Base-by-base conservation (phyloP, 768 basidiomycete species). In the Lenzites betulinus region DNA sequence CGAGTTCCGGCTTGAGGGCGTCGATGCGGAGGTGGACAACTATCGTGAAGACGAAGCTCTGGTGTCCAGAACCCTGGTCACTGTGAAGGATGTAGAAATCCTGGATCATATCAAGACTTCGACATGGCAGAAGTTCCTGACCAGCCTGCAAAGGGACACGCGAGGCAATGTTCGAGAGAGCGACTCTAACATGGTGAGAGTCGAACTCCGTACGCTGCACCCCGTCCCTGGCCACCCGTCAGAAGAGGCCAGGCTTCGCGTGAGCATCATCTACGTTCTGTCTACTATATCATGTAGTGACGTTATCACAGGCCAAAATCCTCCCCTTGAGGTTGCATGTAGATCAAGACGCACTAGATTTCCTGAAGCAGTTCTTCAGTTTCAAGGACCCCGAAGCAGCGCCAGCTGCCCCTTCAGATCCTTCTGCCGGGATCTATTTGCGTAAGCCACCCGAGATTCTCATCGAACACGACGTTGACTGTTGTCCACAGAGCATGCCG, bases 341-440 rank as follows among this genome's bases (percentile, higher is more conserved):
- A 26, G 97, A 99, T 72, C 97, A 99, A 76, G 97, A 99, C 73
- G 97, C 97, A 15, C 82, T 99, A 22, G 97, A 98, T 73, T 99
- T 99, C 73, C 75, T 98, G 70, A 99, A 99, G 79, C 89, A 89
- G 61, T 98, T 98, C 74, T 95, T 94, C 72, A 89, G 87, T 64
- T 98, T 98, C 78, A 82, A 88, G 66, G 86, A 88, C 67, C 77
- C 86, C 23, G 75, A 83, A 38, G 76, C 78, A 13, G 65, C 75
- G 1, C 70, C 78, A 20, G 64, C 71, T 6, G 51, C 75, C 9
- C 66, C 77, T 16, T 66, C 81, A 1, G 75, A 75, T 41, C 66
- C 71, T 48, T 56, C 65, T 55, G 79, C 79, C 44, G 89, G 87
- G 41, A 81, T 81, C 50, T 93, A 86, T 70, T 88, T 93, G 73